A percentile compares a stretch with the other conserved stretches of the same genome.
Conservation (phyloP, 352 stramenopile species). For the Globisporangium paroecandrum region DNA sequence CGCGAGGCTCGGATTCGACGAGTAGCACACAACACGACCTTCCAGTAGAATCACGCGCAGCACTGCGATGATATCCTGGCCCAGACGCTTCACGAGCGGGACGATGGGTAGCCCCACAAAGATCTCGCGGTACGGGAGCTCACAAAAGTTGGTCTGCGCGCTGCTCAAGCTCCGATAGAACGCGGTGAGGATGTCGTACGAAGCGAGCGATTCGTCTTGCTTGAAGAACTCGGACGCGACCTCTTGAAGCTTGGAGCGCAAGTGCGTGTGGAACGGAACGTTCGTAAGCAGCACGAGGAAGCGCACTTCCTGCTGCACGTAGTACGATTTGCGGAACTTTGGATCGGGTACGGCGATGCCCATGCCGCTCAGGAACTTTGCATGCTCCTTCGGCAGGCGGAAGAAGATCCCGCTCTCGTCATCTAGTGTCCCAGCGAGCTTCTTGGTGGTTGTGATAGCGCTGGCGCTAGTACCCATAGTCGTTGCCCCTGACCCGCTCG, state of each 20-base stretch:
- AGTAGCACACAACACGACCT: slow-evolving; percentile 78
- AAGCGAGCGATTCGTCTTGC: slow-evolving; percentile 18
- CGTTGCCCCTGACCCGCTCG: not conserved
- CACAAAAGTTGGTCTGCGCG: slow-evolving; percentile 21
- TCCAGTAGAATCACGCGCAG: slow-evolving; percentile 71
- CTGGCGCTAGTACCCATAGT: not conserved
- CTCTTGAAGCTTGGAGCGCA: slow-evolving; percentile 35
- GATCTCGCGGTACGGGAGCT: slow-evolving; percentile 41
- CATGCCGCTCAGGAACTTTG: slow-evolving; percentile 23
- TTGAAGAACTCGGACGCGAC: slow-evolving; percentile 33
- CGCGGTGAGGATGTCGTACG: slow-evolving; percentile 24
- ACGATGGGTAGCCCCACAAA: slow-evolving; percentile 45
- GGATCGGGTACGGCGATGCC: slow-evolving; percentile 50
- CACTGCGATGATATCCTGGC: slow-evolving; percentile 59
- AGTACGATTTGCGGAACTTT: slow-evolving; percentile 28
- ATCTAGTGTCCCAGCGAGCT: not conserved
- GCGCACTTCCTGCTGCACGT: slow-evolving; percentile 44
- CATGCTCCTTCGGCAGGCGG: slow-evolving; percentile 24
- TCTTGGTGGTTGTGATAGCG: not conserved
- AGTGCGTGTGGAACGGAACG: slow-evolving; percentile 35
- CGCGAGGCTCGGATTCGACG: slow-evolving; percentile 43
- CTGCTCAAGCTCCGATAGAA: slow-evolving; percentile 31
- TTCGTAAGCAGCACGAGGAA: slow-evolving; percentile 52
- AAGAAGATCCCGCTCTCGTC: slow-evolving; percentile 47
- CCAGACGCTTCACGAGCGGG: slow-evolving; percentile 42